Base-by-base conservation (phyloP, 1,284 basidiomycete species). In the Ceratobasidium papillatum region DNA sequence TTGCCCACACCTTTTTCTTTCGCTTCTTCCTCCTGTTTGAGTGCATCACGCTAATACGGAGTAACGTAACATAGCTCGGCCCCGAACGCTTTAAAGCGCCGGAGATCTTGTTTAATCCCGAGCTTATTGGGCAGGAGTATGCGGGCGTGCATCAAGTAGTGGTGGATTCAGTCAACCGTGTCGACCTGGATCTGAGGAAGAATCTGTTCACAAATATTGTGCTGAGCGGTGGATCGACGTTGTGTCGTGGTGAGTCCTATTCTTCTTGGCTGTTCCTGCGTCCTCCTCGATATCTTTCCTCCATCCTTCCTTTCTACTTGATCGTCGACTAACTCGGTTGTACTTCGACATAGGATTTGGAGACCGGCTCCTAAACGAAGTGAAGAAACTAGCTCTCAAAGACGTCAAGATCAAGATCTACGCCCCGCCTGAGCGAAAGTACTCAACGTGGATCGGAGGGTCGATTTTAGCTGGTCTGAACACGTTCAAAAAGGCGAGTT, bases 371-470 rank as follows among this genome's bases (percentile, higher is more conserved):
- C 85, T 99, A 74, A 94, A 94, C 80, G 98, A 99, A 84, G 93
- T 98, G 68, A 99, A 99, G 87, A 96, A 94, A 84, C 85, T 98
- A 59, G 94, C 96, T n/a, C 83, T 99, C 78, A 96, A 98, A 80
- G 98, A 99, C 79, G 90, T 97, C 81, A 99, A 99, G 87, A 96
- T 99, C 84, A 98, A 98, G 86, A 99, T 99, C 80, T 98, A 95
- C 79, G 98, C 98, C 14, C 98, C 98, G 36, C 98, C 98, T n/a
- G 98, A 99, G 83, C 91, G 98, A 77, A 99, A 99, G 85, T 99
- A 99, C 83, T 96, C 96, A 22, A 99, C 97, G 30, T 99, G 98
- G 98, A 99, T 99, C 79, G 98, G 98, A 68, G 97, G 97, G 3
- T 96, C 94, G 75, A 98, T 98, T 81, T 84, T 99, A 72, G 97